Base-by-base conservation (phyloP, 768 basidiomycete species). In the Mycena haematopus region DNA sequence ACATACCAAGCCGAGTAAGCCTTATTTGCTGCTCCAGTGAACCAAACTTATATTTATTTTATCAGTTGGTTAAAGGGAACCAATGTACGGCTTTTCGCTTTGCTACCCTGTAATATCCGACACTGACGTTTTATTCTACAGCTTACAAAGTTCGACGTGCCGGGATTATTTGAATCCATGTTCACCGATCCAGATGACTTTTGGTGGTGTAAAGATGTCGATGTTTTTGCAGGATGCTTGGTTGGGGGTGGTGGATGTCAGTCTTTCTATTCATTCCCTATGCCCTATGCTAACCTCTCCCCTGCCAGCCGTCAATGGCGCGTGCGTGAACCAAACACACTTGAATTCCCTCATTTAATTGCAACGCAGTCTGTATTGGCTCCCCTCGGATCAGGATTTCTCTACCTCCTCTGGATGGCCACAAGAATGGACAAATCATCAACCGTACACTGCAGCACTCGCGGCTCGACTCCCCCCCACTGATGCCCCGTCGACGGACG, bases 141-240 rank as follows among this genome's bases (percentile, higher is more conserved):
- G 85, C 72, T 86, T 56, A 89, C 87, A 6, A 87, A 87, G 67
- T 88, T 87, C 70, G 87, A 89, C 65, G 75, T 86, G 58, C 86
- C 86, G 22, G 86, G 87, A 66, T 68, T 86, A 45, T 89, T 87
- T 68, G 85, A 89, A 74, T 82, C 84, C 44, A 83, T 87, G 84
- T 89, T 89, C 75, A 77, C 80, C 17, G 85, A 86, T 57, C 69
- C 75, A 42, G 80, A 85, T 65, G 75, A 79, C 2, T 88, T 78
- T 74, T 89, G 83, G 82, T 89, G 85, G 85, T 89, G 86, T 75
- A 86, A 84, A 81, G 87, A 88, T 71, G 75, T 86, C 61, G 85
- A 77, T 25, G 80, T 83, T 25, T 89, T 87, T 71, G 87, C 86
- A 24, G 87, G 86, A 33, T 89, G 87, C 70, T 70, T 88, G 33